Evolutionary conservation across 441 rosid genomes (phyloP), one percentile per base, ranked within the genome.

Genomic region (Croton laevigatus): DNA sequence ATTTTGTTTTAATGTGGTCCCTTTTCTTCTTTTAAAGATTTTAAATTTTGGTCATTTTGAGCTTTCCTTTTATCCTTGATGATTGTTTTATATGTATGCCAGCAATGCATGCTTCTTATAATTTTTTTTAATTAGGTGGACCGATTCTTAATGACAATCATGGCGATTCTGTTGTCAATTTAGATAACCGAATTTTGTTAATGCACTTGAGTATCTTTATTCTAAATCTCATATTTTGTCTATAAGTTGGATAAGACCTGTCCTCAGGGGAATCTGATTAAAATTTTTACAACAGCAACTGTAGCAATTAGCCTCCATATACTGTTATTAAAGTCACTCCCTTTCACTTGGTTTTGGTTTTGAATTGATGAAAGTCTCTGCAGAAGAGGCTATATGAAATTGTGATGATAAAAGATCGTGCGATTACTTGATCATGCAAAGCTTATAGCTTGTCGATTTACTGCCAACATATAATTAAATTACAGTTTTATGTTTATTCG

Each of bases 21-120:
- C 71, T 68, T 57, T 66, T 52, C 17, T 20, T 19, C 3, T 40
- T 22, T 32, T 57, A 38, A 17, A 32, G 0, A 23, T 34, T 34
- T 49, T 52, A 6, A 38, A 37, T 20, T 12, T 61, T 62, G 10
- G 17, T 19, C n/a, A 22, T 64, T 27, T 22, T 27, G 27, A 16
- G 11, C 55, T 37, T 34, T 72, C 37, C 37, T 4, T 63, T 54
- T 32, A 55, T 57, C 37, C 22, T 71, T 17, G 20, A 54, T 38
- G 42, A 48, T 72, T 72, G 65, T 60, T 52, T 71, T 5, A 52
- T 62, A 71, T 71, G 68, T 71, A 36, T 62, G 62, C 42, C 54
- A 59, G 72, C 72, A 27, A 23, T 58, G 2, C n/a, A 42, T 42
- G 59, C 62, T 53, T 40, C 36, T 10, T 17, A 32, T 63, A 34